phyloP scores from a whole-genome alignment of 176 grass and related monocot genomes.

The Puccinellia tenuiflora region DNA sequence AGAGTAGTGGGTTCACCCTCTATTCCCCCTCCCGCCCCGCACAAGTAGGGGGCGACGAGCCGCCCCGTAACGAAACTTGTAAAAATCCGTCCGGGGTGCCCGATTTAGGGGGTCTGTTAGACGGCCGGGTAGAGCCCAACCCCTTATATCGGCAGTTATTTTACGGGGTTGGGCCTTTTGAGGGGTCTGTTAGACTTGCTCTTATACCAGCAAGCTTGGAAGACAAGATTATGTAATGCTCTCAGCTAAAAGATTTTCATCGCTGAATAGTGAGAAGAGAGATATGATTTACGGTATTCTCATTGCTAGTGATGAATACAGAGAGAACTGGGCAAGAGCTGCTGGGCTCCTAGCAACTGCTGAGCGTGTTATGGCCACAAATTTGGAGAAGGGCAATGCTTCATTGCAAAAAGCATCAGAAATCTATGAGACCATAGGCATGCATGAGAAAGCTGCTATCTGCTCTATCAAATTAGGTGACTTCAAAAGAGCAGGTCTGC shows the following conservation, averaged over 20 bases:
- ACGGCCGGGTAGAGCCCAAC: no score
- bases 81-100: no score
- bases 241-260: conserved; percentile 61
- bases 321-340: conserved; percentile 73
- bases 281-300: conserved; percentile 72
- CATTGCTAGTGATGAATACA: conserved; percentile 58
- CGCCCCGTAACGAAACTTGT: no score
- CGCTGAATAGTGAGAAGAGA: conserved; percentile 38
- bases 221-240: conserved; percentile 59
- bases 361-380: conserved; percentile 44
- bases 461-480: conserved; percentile 75
- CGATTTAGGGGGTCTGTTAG: no score
- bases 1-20: no score
- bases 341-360: conserved; percentile 66
- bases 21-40: no score
- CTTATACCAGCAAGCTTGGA: conserved; percentile 15
- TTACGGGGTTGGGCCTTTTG: no score
- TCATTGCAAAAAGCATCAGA: conserved; percentile 60
- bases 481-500: conserved; percentile 65
- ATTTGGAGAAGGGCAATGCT: conserved; percentile 42
- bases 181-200: no score
- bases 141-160: no score
- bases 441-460: conserved; percentile 59
- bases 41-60: no score
- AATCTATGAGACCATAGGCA: conserved; percentile 67